phyloP scores from a whole-genome alignment of 805 yeast genomes.

The Hanseniaspora lachancei region DNA sequence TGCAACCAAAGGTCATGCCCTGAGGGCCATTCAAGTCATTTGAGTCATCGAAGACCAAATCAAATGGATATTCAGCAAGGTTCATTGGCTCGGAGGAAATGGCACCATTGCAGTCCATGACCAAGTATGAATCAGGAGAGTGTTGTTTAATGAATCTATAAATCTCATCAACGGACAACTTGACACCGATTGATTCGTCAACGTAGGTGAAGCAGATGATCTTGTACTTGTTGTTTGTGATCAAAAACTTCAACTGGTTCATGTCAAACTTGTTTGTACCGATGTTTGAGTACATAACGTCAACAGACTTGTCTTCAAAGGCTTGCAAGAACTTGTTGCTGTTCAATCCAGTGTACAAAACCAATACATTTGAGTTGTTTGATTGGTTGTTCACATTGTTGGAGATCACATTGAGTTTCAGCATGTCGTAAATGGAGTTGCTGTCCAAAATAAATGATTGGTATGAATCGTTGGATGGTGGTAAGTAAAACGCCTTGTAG shows the following conservation, averaged over 20 bases:
- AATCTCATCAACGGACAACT: slow-evolving; percentile 53
- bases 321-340: slow-evolving; percentile 68
- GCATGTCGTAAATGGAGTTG: slow-evolving; percentile 6
- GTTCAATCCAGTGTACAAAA: slow-evolving; percentile 82
- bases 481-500: slow-evolving; percentile 61
- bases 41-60: slow-evolving; percentile 78
- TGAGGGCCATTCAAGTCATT: slow-evolving; percentile 93
- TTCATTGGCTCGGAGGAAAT: slow-evolving; percentile 76
- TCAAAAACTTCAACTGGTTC: slow-evolving; percentile 37
- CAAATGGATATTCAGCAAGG: slow-evolving; percentile 81
- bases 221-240: slow-evolving; percentile 41
- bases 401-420: not conserved
- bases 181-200: slow-evolving; percentile 93
- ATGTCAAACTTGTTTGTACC: slow-evolving; percentile 53
- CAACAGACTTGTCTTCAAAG: slow-evolving; percentile 47
- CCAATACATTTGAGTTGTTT: slow-evolving; percentile 43
- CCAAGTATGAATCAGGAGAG: slow-evolving; percentile 63
- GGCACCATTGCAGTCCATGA: slow-evolving; percentile 93
- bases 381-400: slow-evolving; percentile 16
- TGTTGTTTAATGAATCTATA: slow-evolving; percentile 43
- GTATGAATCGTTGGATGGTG: slow-evolving; percentile 33
- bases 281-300: slow-evolving; percentile 53
- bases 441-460: slow-evolving; percentile 64
- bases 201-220: slow-evolving; percentile 84
- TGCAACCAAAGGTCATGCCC: slow-evolving; percentile 68